These are phyloP conservation scores for Ruellia speciosa DNA, from an alignment of 305 asterid species.

Conservation along the genomic window DNA sequence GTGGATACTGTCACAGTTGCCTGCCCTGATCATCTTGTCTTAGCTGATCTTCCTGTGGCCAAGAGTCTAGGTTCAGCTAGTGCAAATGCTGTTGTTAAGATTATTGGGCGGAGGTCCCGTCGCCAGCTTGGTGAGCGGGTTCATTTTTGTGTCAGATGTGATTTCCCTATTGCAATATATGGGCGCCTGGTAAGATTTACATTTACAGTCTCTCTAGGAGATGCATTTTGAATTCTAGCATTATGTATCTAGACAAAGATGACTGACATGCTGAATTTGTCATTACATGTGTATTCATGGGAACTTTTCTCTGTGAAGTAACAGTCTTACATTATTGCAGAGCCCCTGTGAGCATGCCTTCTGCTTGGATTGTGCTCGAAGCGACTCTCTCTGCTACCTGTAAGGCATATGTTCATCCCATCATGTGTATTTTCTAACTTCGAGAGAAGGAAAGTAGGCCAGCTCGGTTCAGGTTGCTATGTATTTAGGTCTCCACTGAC, in stretches of 20 bases:
- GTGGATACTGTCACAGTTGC: slow-evolving; percentile 68
- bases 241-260: not conserved
- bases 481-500: not conserved
- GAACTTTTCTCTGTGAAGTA: not conserved
- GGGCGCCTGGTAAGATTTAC: slow-evolving; percentile 61
- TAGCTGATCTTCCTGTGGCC: slow-evolving; percentile 94
- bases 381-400: slow-evolving; percentile 87
- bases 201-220: not conserved
- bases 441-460: not conserved
- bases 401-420: slow-evolving; percentile 29
- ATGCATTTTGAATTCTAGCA: not conserved
- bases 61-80: slow-evolving; percentile 61
- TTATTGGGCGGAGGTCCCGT: slow-evolving; percentile 79
- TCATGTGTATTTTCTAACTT: not conserved
- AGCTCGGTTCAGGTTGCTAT: not conserved
- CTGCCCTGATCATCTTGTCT: slow-evolving; percentile 84
- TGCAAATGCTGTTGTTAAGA: slow-evolving; percentile 47
- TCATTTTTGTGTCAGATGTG: slow-evolving; percentile 77
- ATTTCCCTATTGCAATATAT: slow-evolving; percentile 72
- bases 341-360: slow-evolving; percentile 91
- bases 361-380: slow-evolving; percentile 94
- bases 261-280: not conserved
- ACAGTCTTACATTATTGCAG: slow-evolving; percentile 46
- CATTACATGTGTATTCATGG: not conserved
- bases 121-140: slow-evolving; percentile 89